phyloP scores from a whole-genome alignment of 805 yeast genomes.

The Wickerhamiella dianesei region DNA sequence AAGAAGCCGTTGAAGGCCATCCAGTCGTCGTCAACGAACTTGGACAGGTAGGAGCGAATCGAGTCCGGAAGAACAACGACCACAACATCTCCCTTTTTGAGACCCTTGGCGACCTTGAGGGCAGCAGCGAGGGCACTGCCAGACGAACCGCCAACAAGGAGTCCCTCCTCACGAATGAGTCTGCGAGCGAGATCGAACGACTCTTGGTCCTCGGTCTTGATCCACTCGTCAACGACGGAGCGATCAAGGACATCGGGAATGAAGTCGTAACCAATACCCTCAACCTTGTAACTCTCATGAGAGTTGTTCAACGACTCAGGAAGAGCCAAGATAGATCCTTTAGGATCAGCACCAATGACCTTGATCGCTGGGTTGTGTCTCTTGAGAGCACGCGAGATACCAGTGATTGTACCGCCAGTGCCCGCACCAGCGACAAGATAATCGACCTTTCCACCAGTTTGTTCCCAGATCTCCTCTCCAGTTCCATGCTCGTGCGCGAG shows the following conservation, averaged over 20 bases:
- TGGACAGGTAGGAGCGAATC: conserved; percentile 72
- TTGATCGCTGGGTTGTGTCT: conserved; percentile 48
- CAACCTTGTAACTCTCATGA: conserved; percentile 56
- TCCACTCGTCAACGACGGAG: conserved; percentile 57
- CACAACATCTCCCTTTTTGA: conserved; percentile 59
- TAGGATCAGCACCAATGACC: conserved; percentile 74
- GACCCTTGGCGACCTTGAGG: conserved; percentile 49
- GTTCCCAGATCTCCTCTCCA: conserved; percentile 75
- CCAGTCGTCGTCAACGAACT: conserved; percentile 87
- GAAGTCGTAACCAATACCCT: conserved; percentile 85
- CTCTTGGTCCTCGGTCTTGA: conserved; percentile 73
- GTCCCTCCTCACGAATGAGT: conserved; percentile 72
- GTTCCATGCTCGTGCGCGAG: conserved; percentile 75
- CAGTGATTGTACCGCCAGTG: conserved; percentile 84
- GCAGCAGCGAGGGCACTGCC: conserved; percentile 77
- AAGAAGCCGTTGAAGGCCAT: conserved; percentile 65
- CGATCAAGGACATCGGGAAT: conserved; percentile 70
- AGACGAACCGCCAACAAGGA: conserved; percentile 79
- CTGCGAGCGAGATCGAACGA: conserved; percentile 71
- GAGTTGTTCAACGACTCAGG: conserved; percentile 59
- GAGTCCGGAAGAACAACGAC: conserved; percentile 81
- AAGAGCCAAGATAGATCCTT: conserved; percentile 70
- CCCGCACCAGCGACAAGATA: conserved; percentile 87
- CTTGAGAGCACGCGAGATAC: conserved; percentile 65
- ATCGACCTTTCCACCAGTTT: conserved; percentile 54